Evolutionary conservation across 1,139 yeast species (phyloP), one percentile per base, ranked within the genome.

Genomic region (Pichia terricola): DNA sequence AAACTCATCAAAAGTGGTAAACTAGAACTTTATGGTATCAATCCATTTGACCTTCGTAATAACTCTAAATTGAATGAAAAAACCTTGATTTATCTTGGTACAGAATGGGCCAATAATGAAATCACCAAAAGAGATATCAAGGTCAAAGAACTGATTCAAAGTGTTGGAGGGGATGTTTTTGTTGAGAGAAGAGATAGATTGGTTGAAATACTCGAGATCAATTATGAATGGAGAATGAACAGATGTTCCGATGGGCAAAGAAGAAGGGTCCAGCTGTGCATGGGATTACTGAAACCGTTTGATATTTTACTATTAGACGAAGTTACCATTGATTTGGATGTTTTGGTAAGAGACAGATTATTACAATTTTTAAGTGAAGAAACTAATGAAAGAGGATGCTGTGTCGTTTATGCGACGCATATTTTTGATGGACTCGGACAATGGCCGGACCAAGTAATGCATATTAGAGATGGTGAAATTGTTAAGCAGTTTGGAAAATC

Each of bases 41-140:
- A 91, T 57, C 98, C 98, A 1, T 91, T 91, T 65, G 69, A 77
- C 38, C 70, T 75, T 39, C 68, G 75, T 26, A 40, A 38, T 16
- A 67, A 69, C 4, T 40, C 22, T 25, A 35, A 36, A 28, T 28
- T 44, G 7, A 61, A 60, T 33, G 46, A 48, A 9, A 54, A 57
- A 37, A 82, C 82, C 40, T 76, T 88, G n/a, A 85, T 96, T 0
- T 91, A 91, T 60, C 67, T 91, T 40, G 98, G 98, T 3, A 91
- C 97, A 0, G 98, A 91, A 61, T 91, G 98, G 98, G 96, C 96
- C 6, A 77, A 85, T 43, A 91, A 88, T 64, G 86, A 89, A 26
- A 79, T 88, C 40, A 94, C 89, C 3, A 80, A 89, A 56, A 70
- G 96, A 52, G 98, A 91, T 60, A 85, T 91, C 46, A 87, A 94